Conservation (phyloP, 2,329 filamentous ascomycete species). For the Pseudocercospora musae region DNA sequence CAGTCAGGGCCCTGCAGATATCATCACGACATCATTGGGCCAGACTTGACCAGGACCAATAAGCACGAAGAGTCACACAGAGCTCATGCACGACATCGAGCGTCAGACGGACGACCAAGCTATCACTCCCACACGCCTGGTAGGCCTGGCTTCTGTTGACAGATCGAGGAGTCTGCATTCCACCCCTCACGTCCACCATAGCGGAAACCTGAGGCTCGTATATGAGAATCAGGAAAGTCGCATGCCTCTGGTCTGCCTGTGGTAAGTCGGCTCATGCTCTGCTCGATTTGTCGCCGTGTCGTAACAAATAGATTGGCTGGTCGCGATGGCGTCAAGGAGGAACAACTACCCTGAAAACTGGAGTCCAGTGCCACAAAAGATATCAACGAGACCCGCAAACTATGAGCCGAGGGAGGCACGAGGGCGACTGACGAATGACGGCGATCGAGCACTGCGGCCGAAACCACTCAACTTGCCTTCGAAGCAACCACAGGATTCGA, state of each 20-base stretch:
- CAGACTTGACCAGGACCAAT: not conserved
- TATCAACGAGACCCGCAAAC: not conserved
- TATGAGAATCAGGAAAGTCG: constrained; percentile 6
- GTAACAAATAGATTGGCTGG: not conserved
- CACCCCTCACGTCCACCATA: constrained; percentile 28
- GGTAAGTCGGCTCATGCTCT: constrained; percentile 8
- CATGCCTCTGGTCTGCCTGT: constrained; percentile 8
- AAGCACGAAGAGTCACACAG: constrained; percentile 3
- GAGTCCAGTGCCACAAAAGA: constrained; percentile 4
- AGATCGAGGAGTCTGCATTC: constrained; percentile 29
- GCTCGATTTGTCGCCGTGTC: not conserved
- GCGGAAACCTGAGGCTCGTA: constrained; percentile 3
- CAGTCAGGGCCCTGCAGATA: not conserved
- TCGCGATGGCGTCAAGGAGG: constrained; percentile 12
- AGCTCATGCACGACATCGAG: constrained; percentile 11
- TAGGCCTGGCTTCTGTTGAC: constrained; percentile 28
- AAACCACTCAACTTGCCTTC: constrained; percentile 10
- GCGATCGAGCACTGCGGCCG: constrained; percentile 4
- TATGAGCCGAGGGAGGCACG: constrained; percentile 3
- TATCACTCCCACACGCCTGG: constrained; percentile 11
- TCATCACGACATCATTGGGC: constrained; percentile 3
- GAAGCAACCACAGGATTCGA: constrained; percentile 2
- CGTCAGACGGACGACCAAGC: not conserved
- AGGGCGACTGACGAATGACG: not conserved
- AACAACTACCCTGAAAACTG: constrained; percentile 7